Base-by-base conservation (phyloP, 495 filamentous ascomycete species). In the Aspergillus olivimuriae region DNA sequence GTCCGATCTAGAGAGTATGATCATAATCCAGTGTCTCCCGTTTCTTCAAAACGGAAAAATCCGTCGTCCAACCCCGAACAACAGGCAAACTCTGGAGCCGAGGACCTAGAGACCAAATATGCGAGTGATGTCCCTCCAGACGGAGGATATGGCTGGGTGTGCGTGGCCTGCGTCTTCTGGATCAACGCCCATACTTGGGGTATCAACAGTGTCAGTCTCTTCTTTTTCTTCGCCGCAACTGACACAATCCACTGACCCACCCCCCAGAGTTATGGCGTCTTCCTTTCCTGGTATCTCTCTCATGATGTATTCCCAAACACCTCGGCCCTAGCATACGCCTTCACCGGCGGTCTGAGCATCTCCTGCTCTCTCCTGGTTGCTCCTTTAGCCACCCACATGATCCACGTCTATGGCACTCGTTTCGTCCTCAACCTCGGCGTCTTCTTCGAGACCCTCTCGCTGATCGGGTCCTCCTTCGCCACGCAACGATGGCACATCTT, bases 321-420 rank as follows among this genome's bases (percentile, higher is more conserved):
- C 4, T 78, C 73, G 2, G 63, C 73, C 0, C 60, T 85, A 3
- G 67, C 75, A 8, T 89, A 80, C 51, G 85, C 85, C 34, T 87
- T 87, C 50, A 78, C 86, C 4, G 85, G 85, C 12, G 85, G 85
- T 6, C 59, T 89, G 1, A 83, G 80, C 21, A 76, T 84, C 7
- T 83, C 82, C 8, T 69, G 67, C 60, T 75, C 81, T 6, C 70
- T 87, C 36, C 56, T 86, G 4, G 69, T 80, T 11, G 79, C 82
- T 10, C 83, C 83, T 1, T 22, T 81, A n/a, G 82, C 76, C 17
- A 87, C 82, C 2, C 62, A 73, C 20, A 63, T 78, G 33, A 75
- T 74, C 26, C 75, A 77, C 10, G 32, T 54, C 17, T 75, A 55
- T 28, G 75, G 83, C 0, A 82, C 74, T 4, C 73, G 73, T 9